A percentile compares a stretch with the other conserved stretches of the same genome.
Conservation (phyloP, 2,329 filamentous ascomycete genomes). For the Clonostachys rhizophaga region DNA sequence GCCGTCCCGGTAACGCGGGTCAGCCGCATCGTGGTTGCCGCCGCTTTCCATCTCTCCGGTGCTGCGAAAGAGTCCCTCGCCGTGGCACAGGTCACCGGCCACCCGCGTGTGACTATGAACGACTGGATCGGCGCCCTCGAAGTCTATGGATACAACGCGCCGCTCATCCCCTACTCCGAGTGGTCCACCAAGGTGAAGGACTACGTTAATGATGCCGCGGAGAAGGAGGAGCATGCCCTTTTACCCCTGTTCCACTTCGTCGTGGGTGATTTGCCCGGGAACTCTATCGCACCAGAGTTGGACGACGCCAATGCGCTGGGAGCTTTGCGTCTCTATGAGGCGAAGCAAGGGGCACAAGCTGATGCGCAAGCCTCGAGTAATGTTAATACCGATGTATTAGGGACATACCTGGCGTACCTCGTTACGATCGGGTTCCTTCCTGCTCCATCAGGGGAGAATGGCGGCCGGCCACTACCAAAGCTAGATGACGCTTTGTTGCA, state of each 20-base stretch:
- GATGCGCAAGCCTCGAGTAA: no score
- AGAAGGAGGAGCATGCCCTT: slow-evolving; percentile 20
- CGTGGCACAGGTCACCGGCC: slow-evolving; percentile 74
- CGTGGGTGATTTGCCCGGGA: slow-evolving; percentile 60
- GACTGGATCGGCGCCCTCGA: slow-evolving; percentile 67
- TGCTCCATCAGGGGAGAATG: no score
- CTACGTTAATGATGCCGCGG: slow-evolving; percentile 8
- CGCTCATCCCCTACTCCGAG: slow-evolving; percentile 63
- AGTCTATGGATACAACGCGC: slow-evolving; percentile 67
- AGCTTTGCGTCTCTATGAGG: no score
- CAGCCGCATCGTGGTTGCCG: slow-evolving; percentile 71
- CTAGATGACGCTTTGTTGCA: no score
- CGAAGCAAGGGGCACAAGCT: no score
- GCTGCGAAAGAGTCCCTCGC: slow-evolving; percentile 41
- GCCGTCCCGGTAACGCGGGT: slow-evolving; percentile 85
- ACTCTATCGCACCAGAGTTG: slow-evolving; percentile 65
- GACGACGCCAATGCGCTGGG: slow-evolving; percentile 31
- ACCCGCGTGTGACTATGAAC: slow-evolving; percentile 74
- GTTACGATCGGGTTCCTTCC: no score
- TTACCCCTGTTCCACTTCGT: slow-evolving; percentile 72
- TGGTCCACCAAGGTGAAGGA: slow-evolving; percentile 15
- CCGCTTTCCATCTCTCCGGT: slow-evolving; percentile 47
- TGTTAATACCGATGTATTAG: no score
- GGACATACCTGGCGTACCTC: no score
- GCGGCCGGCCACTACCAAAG: no score